phyloP scores from a whole-genome alignment of 2,329 filamentous ascomycete genomes.

The Pseudocercospora eumusae region DNA sequence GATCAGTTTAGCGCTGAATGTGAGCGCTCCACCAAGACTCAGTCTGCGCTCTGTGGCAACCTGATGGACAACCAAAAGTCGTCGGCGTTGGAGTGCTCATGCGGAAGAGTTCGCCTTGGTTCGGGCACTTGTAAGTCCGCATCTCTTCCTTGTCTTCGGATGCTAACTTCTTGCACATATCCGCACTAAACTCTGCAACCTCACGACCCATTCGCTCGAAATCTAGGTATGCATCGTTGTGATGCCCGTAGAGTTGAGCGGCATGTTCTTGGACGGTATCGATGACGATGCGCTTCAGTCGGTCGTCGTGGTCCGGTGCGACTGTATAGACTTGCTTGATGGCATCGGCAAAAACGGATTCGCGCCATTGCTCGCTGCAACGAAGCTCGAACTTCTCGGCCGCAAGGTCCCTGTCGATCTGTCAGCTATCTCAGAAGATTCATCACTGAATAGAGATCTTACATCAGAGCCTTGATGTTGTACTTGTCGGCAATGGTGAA shows the following conservation, averaged over 20 bases:
- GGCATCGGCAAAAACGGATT: conserved; percentile 9
- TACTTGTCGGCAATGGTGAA: conserved; percentile 43
- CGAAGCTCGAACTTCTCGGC: conserved; percentile 34
- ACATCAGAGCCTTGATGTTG: conserved; percentile 35
- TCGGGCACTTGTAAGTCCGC: conserved; percentile 4
- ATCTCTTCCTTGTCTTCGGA: not conserved
- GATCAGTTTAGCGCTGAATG: too few relatives aligned
- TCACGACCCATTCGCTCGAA: too few relatives aligned
- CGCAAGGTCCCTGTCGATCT: conserved; percentile 21
- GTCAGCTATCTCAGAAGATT: too few relatives aligned
- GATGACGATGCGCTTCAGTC: conserved; percentile 1
- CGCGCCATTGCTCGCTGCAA: not conserved
- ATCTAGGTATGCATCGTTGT: not conserved
- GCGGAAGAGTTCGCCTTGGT: not conserved
- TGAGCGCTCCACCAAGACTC: not conserved
- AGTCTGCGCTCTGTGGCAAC: not conserved
- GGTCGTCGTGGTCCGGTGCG: not conserved
- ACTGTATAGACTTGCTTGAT: conserved; percentile 5
- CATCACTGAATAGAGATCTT: too few relatives aligned
- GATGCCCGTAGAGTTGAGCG: not conserved
- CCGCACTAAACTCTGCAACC: not conserved
- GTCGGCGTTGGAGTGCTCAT: not conserved
- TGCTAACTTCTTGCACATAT: not conserved
- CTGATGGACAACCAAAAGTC: not conserved
- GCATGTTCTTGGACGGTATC: not conserved